These are phyloP conservation scores for Tricholoma furcatifolium DNA, from an alignment of 768 basidiomycete genomes.

Conservation along the genomic window DNA sequence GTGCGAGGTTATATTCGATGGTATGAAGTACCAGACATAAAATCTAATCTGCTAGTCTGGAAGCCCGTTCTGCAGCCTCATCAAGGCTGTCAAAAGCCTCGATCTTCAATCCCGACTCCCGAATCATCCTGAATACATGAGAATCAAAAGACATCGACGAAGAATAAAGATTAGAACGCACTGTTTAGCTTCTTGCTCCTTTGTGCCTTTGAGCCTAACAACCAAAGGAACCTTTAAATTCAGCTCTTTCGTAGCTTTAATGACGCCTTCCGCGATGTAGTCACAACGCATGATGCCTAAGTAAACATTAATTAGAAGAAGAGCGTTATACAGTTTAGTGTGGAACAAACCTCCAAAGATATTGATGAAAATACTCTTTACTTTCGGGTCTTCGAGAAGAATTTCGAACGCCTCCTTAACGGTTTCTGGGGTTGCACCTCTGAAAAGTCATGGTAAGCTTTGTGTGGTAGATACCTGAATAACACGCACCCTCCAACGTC, in stretches of 20 bases:
- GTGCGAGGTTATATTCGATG: slow-evolving; percentile 13
- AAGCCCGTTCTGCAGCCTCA: slow-evolving; percentile 83
- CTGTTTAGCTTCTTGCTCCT: slow-evolving; percentile 94
- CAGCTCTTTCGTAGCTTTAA: slow-evolving; percentile 94
- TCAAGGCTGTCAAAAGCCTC: slow-evolving; percentile 91
- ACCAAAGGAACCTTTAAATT: slow-evolving; percentile 82
- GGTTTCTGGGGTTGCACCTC: slow-evolving; percentile 97
- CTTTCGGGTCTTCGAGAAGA: slow-evolving; percentile 83
- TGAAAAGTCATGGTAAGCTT: slow-evolving; percentile 25
- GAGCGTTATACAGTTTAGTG: neutral
- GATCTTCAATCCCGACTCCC: slow-evolving; percentile 89
- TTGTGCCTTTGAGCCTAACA: slow-evolving; percentile 96
- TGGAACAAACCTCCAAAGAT: slow-evolving; percentile 76
- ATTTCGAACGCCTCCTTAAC: slow-evolving; percentile 99
- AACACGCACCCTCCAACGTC: slow-evolving; percentile 87
- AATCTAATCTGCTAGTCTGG: slow-evolving; percentile 59
- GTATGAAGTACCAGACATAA: slow-evolving; percentile 9
- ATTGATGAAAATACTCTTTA: slow-evolving; percentile 99
- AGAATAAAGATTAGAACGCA: slow-evolving; percentile 38
- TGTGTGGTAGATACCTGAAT: neutral
- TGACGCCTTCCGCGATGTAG: slow-evolving; percentile 97
- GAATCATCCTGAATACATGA: slow-evolving; percentile 73
- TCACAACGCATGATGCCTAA: slow-evolving; percentile 98
- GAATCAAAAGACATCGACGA: slow-evolving; percentile 7
- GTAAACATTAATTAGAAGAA: neutral